Base-by-base conservation (phyloP, 257 asterid species). In the Fraxinus anomala region DNA sequence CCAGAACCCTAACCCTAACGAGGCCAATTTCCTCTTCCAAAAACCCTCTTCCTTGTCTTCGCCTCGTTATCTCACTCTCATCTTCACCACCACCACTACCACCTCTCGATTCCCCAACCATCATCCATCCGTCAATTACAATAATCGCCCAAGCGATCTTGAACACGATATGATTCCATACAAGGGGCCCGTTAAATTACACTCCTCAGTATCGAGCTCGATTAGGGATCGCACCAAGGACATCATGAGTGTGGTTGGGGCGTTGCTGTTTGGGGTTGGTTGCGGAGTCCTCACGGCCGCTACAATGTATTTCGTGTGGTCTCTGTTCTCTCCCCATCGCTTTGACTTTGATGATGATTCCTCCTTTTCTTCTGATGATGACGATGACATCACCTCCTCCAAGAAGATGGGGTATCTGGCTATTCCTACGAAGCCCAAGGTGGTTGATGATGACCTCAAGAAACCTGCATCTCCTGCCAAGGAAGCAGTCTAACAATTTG, bases 201-300 rank as follows among this genome's bases (percentile, higher is more conserved):
- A 91, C 78, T 84, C 94, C 33, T 77, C 96, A 17, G 89, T 91
- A 26, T 83, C 86, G 69, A 87, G 88, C 84, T 89, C 97, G 39
- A 83, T 91, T 30, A 89, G 89, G 79, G 92, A 91, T 63, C 87
- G 96, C 19, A 82, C 94, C 31, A 89, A 85, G 81, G 97, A 91
- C 68, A 91, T 93, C 86, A 87, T 93, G 92, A 87, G 93, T 84
- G 91, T 90, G 0, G 92, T 91, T 63, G 91, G 92, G 1, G 97
- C 96, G 17, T 81, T 93, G 88, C 88, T 93, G n/a, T 91, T 91
- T 39, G 97, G 96, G 37, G 92, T 93, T 11, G 96, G 94, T 3
- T 91, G 97, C 36, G 97, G 97, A 12, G 97, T 89, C 17, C 86
- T 93, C n/a, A 89, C 97, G 6, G 97, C 89, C 0, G 94, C 96